Base-by-base conservation (phyloP, 163 green algal genomes). In the Chlorella variabilis region DNA sequence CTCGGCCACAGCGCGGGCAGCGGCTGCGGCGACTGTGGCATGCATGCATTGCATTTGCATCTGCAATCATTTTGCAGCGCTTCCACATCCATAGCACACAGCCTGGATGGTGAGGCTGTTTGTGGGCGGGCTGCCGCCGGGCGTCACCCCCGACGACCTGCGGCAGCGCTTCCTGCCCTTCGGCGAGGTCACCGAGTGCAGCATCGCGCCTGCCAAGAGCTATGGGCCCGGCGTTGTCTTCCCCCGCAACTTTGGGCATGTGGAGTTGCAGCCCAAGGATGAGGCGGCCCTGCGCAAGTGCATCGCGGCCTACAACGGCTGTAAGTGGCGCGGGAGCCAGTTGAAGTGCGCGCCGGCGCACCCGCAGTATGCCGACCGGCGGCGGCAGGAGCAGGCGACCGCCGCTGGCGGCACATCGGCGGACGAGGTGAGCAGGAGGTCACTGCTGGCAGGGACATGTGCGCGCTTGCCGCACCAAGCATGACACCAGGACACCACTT, bases 271-370 rank as follows among this genome's bases (percentile, higher is more conserved):
- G 27, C 90, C 91, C 20, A 90, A 86, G 25, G 85, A 92, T 73
- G 80, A 89, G 0, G 74, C 54, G 0, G 13, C 82, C 0, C 56
- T 96, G 36, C 33, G 81, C 21, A 85, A 89, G 13, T 91, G 86
- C 83, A 83, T 96, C 8, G 89, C 83, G 31, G 76, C 86, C 76
- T 96, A 95, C 82, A 96, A 96, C 45, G 89, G 93, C 74, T 90
- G 86, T 84, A 92, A 90, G 71, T 96, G 91, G 91, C 78, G 85
- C 4, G 91, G 92, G 11, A 75, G 85, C 33, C 66, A 88, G 45
- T 85, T 96, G 34, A 87, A 85, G 20, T 90, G 93, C 38, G 84
- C 93, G 56, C 45, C 89, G 23, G 92, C 92, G 1, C 81, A 75
- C 38, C 92, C 89, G 25, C 54, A 85, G 23, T 93, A 87, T 77